Base-by-base conservation (phyloP, 2,329 filamentous ascomycete genomes). In the Penicillium sp. region DNA sequence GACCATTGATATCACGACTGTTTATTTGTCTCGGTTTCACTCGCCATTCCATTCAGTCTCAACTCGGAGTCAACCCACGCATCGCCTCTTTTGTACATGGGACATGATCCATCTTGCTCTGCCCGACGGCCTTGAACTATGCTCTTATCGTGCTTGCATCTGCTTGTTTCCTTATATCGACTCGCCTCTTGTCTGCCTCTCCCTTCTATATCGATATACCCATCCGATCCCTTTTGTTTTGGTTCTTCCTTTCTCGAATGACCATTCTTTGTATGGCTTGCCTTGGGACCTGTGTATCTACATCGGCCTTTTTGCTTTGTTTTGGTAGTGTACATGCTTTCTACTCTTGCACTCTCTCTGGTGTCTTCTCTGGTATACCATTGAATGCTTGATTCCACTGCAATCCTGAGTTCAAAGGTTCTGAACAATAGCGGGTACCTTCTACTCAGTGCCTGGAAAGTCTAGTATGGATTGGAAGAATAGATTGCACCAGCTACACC, bases 181-280 rank as follows among this genome's bases (percentile, higher is more conserved):
- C 40, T 26, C 31, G 13, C 39, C 38, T 28, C 32, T 39, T 35
- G 34, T 32, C 39, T 20, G 23, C 38, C 39, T 22, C 18, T 24
- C 14, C 28, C 39, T 52, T 47, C 32, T 45, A 49, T 47, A 47
- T 46, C 42, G 53, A 56, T 58, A 59, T 58, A 57, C 56, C 56
- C 55, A 55, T 56, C 51, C 50, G 41, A 54, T 51, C 48, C 50
- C 28, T 42, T 51, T 47, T 43, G 9, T 28, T 47, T n/a, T 42
- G 51, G 24, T 37, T 35, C 32, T 44, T 28, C 40, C 35, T 39
- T 34, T 16, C 9, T 34, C 16, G 8, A 18, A 27, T 50, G 42
- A 42, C 44, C 31, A 39, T 53, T 40, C 28, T 31, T 42, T 52
- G 42, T 52, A 49, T 53, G 44, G 42, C 40, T 47, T 43, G 38